phyloP scores from a whole-genome alignment of 306 rosid species.

The Senna siamea region DNA sequence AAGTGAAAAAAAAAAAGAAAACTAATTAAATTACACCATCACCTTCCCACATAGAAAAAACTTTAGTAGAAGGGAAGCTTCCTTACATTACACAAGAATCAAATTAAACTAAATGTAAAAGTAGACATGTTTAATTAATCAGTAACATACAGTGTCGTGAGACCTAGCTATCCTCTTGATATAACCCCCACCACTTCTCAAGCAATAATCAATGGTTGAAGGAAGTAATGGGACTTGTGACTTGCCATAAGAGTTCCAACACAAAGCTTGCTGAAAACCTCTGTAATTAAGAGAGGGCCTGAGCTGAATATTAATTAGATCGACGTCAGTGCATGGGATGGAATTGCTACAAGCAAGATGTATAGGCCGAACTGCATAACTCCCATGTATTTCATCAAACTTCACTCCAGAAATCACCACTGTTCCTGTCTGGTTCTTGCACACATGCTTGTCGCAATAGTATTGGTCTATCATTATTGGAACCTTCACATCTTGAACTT shows the following conservation, averaged over 20 bases:
- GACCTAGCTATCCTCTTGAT: constrained; percentile 64
- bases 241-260: constrained; percentile 81
- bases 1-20: too few species aligned
- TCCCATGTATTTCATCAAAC: constrained; percentile 66
- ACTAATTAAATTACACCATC: constrained; percentile 4
- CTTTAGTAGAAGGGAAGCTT: constrained; percentile 66
- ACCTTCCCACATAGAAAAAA: constrained; percentile 58
- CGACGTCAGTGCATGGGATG: constrained; percentile 79
- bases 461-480: constrained; percentile 86
- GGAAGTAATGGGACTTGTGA: constrained; percentile 69
- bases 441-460: constrained; percentile 76
- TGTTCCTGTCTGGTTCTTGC: constrained; percentile 78
- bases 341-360: constrained; percentile 80
- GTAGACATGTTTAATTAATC: too few species aligned
- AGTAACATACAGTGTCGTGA: constrained; percentile 58
- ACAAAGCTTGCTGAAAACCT: constrained; percentile 55
- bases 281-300: constrained; percentile 48
- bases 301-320: constrained; percentile 67
- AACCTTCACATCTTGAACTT: constrained; percentile 64
- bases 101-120: too few species aligned
- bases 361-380: constrained; percentile 62
- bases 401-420: constrained; percentile 67
- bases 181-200: constrained; percentile 62
- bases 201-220: constrained; percentile 75
- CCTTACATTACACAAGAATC: too few species aligned